Evolutionary conservation across 768 basidiomycete genomes (phyloP), one percentile per base, ranked within the genome.

Genomic region (Serendipita sp.): DNA sequence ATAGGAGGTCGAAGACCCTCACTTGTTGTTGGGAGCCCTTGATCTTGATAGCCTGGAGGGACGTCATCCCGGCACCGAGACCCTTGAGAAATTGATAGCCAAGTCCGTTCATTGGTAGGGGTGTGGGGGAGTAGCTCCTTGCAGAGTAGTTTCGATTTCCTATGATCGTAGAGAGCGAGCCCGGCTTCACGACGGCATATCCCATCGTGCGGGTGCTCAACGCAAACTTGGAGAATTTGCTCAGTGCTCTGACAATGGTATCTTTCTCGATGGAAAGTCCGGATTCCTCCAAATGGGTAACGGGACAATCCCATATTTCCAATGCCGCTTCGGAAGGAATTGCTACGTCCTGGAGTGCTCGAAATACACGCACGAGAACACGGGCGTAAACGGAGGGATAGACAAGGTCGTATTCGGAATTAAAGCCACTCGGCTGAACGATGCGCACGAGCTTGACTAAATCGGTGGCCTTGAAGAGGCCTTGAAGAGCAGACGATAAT

Each of bases 391-490:
- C 26, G 20, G 53, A 58, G 9, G 53, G 26, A 28, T 58, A 58
- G 4, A 58, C 53, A n/a, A 58, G 13, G n/a, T 58, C 53, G 53
- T 58, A 58, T n/a, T 28, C 5, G 24, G 53, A 58, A 31, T 26
- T 33, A 20, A 24, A 58, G 33, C 53, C 53, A 30, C 13, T 26
- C 17, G 53, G 24, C 9, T 24, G 17, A 9, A 24, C 20, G 20
- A 58, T 28, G 26, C 53, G 53, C 17, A 58, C 33, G 13, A 34
- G 3, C n/a, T 58, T 58, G 53, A 58, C 53, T n/a, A 58, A 24
- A 33, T 58, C 53, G 17, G 53, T 58, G 11, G 53, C 53, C 26
- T 58, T 58, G 53, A 58, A 58, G 53, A 58, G 53, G 11, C 4
- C 30, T 33, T 33, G 17, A 33, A 58, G 53, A 26, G 22, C 53